phyloP scores from a whole-genome alignment of 345 rosid genomes.

The Syzygium jambos region DNA sequence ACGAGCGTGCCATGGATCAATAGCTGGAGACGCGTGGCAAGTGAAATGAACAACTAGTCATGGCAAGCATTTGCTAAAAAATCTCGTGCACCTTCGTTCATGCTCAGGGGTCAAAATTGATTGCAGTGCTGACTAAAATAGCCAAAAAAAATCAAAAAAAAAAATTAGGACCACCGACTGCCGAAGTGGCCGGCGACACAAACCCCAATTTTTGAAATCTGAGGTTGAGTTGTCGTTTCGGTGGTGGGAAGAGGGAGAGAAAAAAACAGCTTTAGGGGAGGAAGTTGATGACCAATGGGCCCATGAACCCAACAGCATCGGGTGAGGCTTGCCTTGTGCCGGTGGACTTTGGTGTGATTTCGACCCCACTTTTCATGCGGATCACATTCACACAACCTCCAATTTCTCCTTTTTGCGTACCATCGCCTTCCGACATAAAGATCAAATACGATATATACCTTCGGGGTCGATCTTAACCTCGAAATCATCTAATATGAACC shows the following conservation, averaged over 20 bases:
- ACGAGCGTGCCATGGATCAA: background rate
- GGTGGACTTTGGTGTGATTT: background rate
- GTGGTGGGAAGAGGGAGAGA: background rate
- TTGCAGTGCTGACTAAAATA: background rate
- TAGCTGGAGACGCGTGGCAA: background rate
- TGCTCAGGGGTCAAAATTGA: background rate
- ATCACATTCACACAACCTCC: background rate
- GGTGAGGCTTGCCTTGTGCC: background rate
- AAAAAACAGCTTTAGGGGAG: background rate
- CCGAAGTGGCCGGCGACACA: background rate
- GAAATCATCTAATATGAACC: background rate
- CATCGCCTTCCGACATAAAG: too few species aligned
- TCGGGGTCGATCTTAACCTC: background rate
- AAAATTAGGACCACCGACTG: background rate
- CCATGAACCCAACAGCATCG: background rate
- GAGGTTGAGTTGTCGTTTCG: background rate
- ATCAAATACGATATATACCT: background rate
- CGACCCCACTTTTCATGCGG: background rate
- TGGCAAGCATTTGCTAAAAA: background rate
- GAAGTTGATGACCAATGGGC: background rate
- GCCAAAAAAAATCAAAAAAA: accelerated
- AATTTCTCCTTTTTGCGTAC: background rate
- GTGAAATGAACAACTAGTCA: background rate
- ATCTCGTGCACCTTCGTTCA: background rate
- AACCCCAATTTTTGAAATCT: background rate